Percentiles rank a stretch among this genome's conserved stretches.
phyloP scores from a whole-genome alignment of 108 stramenopile genomes.

The Cyclostephanos invisitatus region DNA sequence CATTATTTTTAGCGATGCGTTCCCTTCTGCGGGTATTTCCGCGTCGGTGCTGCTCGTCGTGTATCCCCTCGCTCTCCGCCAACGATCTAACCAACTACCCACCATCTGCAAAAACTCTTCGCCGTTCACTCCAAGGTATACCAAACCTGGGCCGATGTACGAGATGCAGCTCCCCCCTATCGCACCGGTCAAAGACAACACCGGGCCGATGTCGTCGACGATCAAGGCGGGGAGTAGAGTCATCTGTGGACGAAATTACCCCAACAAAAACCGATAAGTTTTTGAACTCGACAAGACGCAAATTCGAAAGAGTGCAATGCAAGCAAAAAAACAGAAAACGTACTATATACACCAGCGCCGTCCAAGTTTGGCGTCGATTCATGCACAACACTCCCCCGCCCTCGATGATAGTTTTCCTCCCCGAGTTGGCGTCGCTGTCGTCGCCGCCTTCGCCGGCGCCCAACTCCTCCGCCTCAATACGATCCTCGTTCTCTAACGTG shows the following conservation, averaged over 20 bases:
- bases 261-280: not conserved
- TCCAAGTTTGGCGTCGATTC: conserved; percentile 56
- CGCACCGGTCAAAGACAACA: conserved; percentile 77
- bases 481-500: conserved; percentile 22
- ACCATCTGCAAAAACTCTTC: conserved; percentile 54
- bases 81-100: conserved; percentile 21
- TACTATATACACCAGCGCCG: conserved; percentile 61
- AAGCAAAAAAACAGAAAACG: not conserved
- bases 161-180: conserved; percentile 71
- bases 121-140: conserved; percentile 79
- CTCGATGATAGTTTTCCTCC: conserved; percentile 19
- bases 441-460: conserved; percentile 22
- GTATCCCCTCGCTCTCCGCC: conserved; percentile 20
- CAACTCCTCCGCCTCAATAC: conserved; percentile 34
- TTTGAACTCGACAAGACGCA: not conserved
- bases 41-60: not conserved
- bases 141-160: conserved; percentile 77
- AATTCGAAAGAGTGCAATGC: not conserved
- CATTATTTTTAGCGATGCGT: conserved; percentile 57
- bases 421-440: conserved; percentile 2
- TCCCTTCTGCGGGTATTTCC: conserved; percentile 72
- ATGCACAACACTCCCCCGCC: conserved; percentile 47
- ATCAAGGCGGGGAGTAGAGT: conserved; percentile 75
- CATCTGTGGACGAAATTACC: not conserved
- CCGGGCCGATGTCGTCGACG: conserved; percentile 77